Conservation (phyloP, 495 filamentous ascomycete species). For the Rhypophila decipiens region DNA sequence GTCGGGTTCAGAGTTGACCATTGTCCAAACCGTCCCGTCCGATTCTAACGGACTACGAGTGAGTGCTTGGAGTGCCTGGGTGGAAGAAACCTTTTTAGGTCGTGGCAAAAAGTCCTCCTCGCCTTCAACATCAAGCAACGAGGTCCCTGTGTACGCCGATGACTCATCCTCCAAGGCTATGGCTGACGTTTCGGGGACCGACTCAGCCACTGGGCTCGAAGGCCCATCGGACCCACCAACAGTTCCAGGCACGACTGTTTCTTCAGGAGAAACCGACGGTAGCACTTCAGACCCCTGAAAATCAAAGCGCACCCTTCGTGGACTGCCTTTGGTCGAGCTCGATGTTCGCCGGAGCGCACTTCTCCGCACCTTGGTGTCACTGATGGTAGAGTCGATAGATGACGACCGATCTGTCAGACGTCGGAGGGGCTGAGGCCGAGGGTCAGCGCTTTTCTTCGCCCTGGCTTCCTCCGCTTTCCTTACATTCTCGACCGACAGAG, state of each 20-base stretch:
- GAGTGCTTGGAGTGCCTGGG: conserved; percentile 38
- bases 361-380: conserved; percentile 31
- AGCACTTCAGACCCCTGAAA: conserved; percentile 46
- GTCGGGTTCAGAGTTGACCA: conserved; percentile 31
- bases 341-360: conserved; percentile 47
- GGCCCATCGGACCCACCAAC: conserved; percentile 3
- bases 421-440: conserved; percentile 12
- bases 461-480: conserved; percentile 20
- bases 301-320: conserved; percentile 49
- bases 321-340: conserved; percentile 39
- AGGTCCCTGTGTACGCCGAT: conserved; percentile 15
- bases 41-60: conserved; percentile 37
- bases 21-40: conserved; percentile 33
- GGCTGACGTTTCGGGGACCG: conserved; percentile 14
- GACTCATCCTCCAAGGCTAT: conserved; percentile 18
- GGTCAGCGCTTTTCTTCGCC: not conserved
- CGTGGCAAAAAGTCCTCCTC: conserved; percentile 34
- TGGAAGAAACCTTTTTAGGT: conserved; percentile 41
- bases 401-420: conserved; percentile 32
- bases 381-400: conserved; percentile 37
- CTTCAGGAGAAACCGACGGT: conserved; percentile 40
- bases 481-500: conserved; percentile 14
- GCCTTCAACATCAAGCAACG: conserved; percentile 27
- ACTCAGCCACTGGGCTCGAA: conserved; percentile 13
- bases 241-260: not conserved